Percentiles rank a stretch among this genome's conserved stretches.
phyloP scores from a whole-genome alignment of 1,284 basidiomycete species.

The Sphagnurus paluster region DNA sequence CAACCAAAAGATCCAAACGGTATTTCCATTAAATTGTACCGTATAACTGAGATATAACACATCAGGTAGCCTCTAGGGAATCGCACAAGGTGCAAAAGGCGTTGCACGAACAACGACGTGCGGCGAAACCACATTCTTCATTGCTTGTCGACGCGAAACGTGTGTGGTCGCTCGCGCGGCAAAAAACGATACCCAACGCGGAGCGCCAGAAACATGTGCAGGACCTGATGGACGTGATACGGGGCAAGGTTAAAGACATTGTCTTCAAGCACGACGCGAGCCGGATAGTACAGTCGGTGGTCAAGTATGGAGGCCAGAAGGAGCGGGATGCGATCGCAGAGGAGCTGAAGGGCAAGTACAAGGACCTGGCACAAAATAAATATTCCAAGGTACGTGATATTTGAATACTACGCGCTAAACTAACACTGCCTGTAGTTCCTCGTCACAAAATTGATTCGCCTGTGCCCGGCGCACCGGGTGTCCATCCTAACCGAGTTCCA shows the following conservation, averaged over 20 bases:
- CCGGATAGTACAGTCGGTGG: slow-evolving; percentile 82
- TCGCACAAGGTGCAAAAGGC: slow-evolving; percentile 44
- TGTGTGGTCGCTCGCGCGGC: slow-evolving; percentile 79
- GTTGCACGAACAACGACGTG: slow-evolving; percentile 64
- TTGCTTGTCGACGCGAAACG: slow-evolving; percentile 75
- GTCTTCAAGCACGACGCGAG: slow-evolving; percentile 90
- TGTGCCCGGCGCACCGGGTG: slow-evolving; percentile 70
- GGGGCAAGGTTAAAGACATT: slow-evolving; percentile 80
- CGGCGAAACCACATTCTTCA: slow-evolving; percentile 76
- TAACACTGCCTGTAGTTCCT: slow-evolving; percentile 58
- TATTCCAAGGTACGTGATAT: slow-evolving; percentile 76
- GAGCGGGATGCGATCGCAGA: slow-evolving; percentile 77
- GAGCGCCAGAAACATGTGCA: slow-evolving; percentile 75
- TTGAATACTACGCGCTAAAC: not conserved
- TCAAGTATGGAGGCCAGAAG: slow-evolving; percentile 80
- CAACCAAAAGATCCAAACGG: slow-evolving; percentile 55
- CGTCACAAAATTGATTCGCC: slow-evolving; percentile 79
- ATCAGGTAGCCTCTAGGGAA: slow-evolving; percentile 7
- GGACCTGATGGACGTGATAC: slow-evolving; percentile 71
- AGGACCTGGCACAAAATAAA: slow-evolving; percentile 77
- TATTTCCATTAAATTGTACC: slow-evolving; percentile 26
- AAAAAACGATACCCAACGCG: slow-evolving; percentile 68
- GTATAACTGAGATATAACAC: not conserved
- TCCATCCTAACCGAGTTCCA: slow-evolving; percentile 79
- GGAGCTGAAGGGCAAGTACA: slow-evolving; percentile 80